Conservation (phyloP, 2,329 filamentous ascomycete species). For the Aspergillus versicolor region DNA sequence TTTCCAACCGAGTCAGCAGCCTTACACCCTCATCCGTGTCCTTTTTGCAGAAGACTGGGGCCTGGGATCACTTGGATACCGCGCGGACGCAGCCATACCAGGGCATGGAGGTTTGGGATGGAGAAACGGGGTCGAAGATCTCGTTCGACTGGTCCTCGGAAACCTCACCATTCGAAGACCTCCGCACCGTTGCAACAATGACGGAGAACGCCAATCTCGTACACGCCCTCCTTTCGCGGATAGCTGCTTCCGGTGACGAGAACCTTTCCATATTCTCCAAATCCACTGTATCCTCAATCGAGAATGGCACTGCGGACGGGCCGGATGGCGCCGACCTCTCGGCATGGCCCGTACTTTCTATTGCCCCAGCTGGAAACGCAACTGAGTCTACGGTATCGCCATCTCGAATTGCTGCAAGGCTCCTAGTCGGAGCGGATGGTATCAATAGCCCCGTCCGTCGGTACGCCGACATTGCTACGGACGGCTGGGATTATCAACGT, state of each 20-base stretch:
- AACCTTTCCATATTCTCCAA: conserved; percentile 70
- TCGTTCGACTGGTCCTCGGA: conserved; percentile 74
- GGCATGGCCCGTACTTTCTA: conserved; percentile 80
- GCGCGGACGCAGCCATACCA: conserved; percentile 82
- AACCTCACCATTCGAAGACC: conserved; percentile 46
- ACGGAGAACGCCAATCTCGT: conserved; percentile 91
- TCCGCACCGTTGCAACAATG: conserved; percentile 85
- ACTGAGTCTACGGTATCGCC: conserved; percentile 24
- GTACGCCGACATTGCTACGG: conserved; percentile 81
- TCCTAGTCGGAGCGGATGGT: conserved; percentile 90
- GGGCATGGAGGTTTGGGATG: conserved; percentile 99
- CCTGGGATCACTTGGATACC: conserved; percentile 73
- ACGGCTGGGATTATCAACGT: conserved; percentile 90
- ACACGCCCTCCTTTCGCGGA: conserved; percentile 68
- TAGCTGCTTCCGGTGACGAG: conserved; percentile 63
- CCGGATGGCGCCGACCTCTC: conserved; percentile 71
- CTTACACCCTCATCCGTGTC: conserved; percentile 84
- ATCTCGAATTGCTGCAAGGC: conserved; percentile 69
- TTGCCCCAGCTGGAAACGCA: conserved; percentile 55
- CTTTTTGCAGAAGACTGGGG: conserved; percentile 80
- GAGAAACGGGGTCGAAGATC: conserved; percentile 80
- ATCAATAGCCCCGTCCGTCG: conserved; percentile 89
- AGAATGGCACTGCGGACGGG: conserved; percentile 69
- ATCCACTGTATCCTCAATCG: conserved; percentile 76
- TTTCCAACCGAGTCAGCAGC: conserved; percentile 93